phyloP scores from a whole-genome alignment of 2,329 filamentous ascomycete species.

The Mycosphaerella arachidis region DNA sequence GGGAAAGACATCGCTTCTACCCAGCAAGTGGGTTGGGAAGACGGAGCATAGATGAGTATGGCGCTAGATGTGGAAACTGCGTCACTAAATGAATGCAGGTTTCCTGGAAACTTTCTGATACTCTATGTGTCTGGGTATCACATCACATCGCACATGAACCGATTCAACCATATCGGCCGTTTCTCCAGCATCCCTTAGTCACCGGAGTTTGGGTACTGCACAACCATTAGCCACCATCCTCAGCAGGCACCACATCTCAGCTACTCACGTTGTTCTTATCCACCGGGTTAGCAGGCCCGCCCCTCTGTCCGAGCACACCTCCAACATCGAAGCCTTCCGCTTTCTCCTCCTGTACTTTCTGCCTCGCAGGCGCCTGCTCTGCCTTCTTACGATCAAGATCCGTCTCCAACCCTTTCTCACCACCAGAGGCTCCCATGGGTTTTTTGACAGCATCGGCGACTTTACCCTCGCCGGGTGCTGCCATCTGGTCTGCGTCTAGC shows the following conservation, averaged over 20 bases:
- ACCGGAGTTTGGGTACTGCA: background rate
- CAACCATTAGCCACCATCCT: background rate
- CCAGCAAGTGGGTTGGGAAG: background rate
- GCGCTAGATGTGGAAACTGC: background rate
- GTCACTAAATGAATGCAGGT: background rate
- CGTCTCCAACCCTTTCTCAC: conserved; percentile 39
- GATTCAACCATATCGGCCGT: background rate
- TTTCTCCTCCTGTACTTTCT: conserved; percentile 39
- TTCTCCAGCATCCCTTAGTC: background rate
- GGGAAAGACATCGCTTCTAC: background rate
- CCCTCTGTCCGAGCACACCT: conserved; percentile 42
- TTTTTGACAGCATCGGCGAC: conserved; percentile 40
- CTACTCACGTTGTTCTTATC: conserved; percentile 23
- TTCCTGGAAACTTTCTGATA: background rate
- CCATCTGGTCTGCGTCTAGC: conserved; percentile 47
- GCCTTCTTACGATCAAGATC: conserved; percentile 50
- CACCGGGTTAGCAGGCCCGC: conserved; percentile 42
- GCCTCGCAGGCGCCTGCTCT: conserved; percentile 43
- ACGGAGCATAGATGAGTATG: background rate
- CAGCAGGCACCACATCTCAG: background rate
- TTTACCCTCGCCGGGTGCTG: conserved; percentile 43
- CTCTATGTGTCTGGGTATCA: background rate
- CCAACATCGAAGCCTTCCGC: conserved; percentile 36
- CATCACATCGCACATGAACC: background rate
- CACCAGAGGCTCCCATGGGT: conserved; percentile 35